A percentile compares a stretch with the other conserved stretches of the same genome.
Evolutionary conservation across 805 yeast genomes (phyloP).

Genomic region (Komagataella populi): DNA sequence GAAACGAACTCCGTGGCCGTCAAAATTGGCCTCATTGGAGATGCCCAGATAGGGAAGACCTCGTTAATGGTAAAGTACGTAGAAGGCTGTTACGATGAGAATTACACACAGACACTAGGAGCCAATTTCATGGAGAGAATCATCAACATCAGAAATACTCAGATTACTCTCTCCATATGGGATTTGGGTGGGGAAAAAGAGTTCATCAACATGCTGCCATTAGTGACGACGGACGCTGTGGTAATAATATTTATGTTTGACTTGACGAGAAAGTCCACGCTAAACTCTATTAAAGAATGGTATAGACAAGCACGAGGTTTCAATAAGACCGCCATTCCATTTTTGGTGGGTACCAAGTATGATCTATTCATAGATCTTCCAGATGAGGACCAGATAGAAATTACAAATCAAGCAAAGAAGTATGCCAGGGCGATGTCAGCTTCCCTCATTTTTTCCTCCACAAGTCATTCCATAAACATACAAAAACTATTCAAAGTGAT

Average conservation of each 20-base stretch:
- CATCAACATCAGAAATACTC: slow-evolving; percentile 72
- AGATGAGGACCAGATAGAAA: slow-evolving; percentile 68
- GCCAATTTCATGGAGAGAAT: slow-evolving; percentile 91
- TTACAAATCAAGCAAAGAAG: slow-evolving; percentile 69
- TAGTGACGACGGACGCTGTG: slow-evolving; percentile 85
- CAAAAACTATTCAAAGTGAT: slow-evolving; percentile 90
- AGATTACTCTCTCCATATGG: slow-evolving; percentile 86
- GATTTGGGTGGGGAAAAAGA: slow-evolving; percentile 94
- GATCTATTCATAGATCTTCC: slow-evolving; percentile 75
- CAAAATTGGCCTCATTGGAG: slow-evolving; percentile 89
- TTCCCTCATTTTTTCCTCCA: slow-evolving; percentile 73
- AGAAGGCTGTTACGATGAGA: slow-evolving; percentile 87
- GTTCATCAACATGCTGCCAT: slow-evolving; percentile 88
- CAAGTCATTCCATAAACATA: slow-evolving; percentile 83
- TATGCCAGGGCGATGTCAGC: slow-evolving; percentile 88
- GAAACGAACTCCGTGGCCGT: slow-evolving; percentile 38
- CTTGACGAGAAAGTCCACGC: slow-evolving; percentile 71
- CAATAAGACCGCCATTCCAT: slow-evolving; percentile 82
- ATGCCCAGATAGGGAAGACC: slow-evolving; percentile 92
- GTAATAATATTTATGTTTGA: slow-evolving; percentile 87
- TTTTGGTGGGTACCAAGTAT: slow-evolving; percentile 86
- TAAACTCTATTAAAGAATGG: slow-evolving; percentile 90
- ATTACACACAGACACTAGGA: slow-evolving; percentile 87
- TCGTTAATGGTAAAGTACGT: slow-evolving; percentile 94
- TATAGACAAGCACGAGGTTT: slow-evolving; percentile 83